These are phyloP conservation scores for Chaetomiaceae sp. DNA, from an alignment of 2,329 filamentous ascomycete genomes.

Conservation along the genomic window DNA sequence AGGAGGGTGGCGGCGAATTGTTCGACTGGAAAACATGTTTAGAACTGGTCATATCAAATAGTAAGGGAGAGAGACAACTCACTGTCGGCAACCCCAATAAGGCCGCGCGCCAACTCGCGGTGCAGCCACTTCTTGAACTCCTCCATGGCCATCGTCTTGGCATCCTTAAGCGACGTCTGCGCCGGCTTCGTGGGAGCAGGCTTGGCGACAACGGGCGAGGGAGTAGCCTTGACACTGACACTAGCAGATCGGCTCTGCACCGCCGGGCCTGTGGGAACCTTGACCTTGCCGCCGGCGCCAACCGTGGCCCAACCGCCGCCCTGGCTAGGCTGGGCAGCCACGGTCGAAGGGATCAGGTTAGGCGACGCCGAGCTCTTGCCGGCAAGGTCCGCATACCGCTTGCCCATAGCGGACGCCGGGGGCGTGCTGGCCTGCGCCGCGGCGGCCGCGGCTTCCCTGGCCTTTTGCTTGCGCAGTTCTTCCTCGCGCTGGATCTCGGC, in stretches of 20 bases:
- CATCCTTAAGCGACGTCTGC: constrained; percentile 39
- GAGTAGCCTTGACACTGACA: constrained; percentile 39
- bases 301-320: constrained; percentile 83
- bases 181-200: constrained; percentile 46
- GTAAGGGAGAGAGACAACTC: background rate
- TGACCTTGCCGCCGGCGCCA: constrained; percentile 87
- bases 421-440: constrained; percentile 41
- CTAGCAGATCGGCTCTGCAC: constrained; percentile 46
- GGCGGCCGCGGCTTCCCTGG: constrained; percentile 43
- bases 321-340: constrained; percentile 32
- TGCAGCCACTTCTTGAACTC: constrained; percentile 94
- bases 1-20: constrained; percentile 74
- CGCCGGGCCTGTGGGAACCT: constrained; percentile 61
- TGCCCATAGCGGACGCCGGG: constrained; percentile 54
- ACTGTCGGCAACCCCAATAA: constrained; percentile 28
- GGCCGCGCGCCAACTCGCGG: constrained; percentile 71
- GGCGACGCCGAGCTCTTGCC: constrained; percentile 58
- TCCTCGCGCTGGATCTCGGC: constrained; percentile 97
- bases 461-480: constrained; percentile 79
- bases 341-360: constrained; percentile 39
- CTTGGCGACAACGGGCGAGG: constrained; percentile 44
- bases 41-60: background rate
- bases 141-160: constrained; percentile 60
- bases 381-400: constrained; percentile 92
- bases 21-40: constrained; percentile 53